Base-by-base conservation (phyloP, 106 monocot genomes). In the Dendrobium chrysotoxum region DNA sequence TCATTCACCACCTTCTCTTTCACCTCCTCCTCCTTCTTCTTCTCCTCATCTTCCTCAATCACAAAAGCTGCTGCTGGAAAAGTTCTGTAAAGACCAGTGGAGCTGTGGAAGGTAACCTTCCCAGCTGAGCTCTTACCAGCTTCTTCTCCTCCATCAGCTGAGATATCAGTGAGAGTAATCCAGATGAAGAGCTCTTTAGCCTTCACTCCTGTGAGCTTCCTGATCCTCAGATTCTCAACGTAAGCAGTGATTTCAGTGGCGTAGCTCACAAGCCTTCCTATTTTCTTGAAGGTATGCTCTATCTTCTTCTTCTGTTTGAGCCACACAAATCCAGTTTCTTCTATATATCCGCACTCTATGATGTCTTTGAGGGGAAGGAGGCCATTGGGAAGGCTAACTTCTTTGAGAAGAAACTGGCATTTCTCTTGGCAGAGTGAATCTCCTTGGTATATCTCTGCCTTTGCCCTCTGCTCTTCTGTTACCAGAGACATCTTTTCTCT, bases 361-460 rank as follows among this genome's bases (percentile, higher is more conserved):
- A 90, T 85, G 80, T 90, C 87, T 38, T 87, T 84, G 23, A 90
- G 61, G 4, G 90, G 90, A 78, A 90, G 90, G 77, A 90, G 87
- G 7, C 87, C 87, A 11, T 64, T 44, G 2, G 90, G 90, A 55
- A 87, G 85, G 35, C 81, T 80, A 8, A 87, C 80, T 17, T 85
- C 85, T 64, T 74, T 30, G 10, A 90, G 85, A 11, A 90, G 78
- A 70, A 86, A 80, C 75, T 81, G 77, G 78, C 83, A 67, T 38
- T 89, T 89, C 50, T 82, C 82, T 28, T 82, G 83, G 80, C 89
- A 80, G 44, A 82, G 57, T 20, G 81, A 82, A 54, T 89, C 89
- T 5, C 89, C 89, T 11, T 75, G 6, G 64, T 65, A 65, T n/a
- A 65, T 65, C 64, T 65, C 25, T 1, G 64, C 64, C 64, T 65